Evolutionary conservation across 164 flowering plant species (phyloP).

Genomic region (Vitis rupestris): DNA sequence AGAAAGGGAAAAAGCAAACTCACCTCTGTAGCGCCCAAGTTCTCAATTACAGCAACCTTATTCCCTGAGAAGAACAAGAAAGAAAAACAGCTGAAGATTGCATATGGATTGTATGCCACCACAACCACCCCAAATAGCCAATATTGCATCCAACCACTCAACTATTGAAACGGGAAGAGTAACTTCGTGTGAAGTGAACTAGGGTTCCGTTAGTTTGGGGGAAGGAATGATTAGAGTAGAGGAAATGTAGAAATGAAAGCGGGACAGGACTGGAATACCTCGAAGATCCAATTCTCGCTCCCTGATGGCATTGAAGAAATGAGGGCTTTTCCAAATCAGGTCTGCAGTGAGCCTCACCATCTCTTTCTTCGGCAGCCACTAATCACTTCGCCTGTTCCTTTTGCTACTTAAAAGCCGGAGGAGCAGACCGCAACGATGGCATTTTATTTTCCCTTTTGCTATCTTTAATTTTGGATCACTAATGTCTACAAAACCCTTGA

Average conservation of each 20-base stretch:
- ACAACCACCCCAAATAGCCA: too few species aligned
- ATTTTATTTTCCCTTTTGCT: too few species aligned
- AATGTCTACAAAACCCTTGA: too few species aligned
- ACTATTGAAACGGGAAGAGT: neutral
- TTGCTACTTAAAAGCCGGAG: too few species aligned
- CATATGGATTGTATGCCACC: neutral
- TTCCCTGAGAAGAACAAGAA: constrained; percentile 50
- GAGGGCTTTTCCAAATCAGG: constrained; percentile 92
- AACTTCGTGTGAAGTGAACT: neutral
- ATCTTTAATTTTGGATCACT: too few species aligned
- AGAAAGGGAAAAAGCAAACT: constrained; percentile 2
- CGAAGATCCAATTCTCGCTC: constrained; percentile 93
- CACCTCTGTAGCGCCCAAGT: constrained; percentile 97
- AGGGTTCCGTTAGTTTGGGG: neutral
- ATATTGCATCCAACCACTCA: too few species aligned
- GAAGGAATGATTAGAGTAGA: neutral
- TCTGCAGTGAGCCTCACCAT: constrained; percentile 92
- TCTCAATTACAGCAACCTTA: constrained; percentile 87
- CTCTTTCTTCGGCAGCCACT: neutral
- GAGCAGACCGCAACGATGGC: too few species aligned
- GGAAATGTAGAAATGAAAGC: neutral
- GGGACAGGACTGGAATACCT: constrained; percentile 35
- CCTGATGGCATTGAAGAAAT: constrained; percentile 85
- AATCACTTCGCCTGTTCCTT: neutral
- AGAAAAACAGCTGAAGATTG: neutral